Percentiles rank a stretch among this genome's conserved stretches.
phyloP scores from a whole-genome alignment of 805 yeast species.

The Phaffomyces antillensis region DNA sequence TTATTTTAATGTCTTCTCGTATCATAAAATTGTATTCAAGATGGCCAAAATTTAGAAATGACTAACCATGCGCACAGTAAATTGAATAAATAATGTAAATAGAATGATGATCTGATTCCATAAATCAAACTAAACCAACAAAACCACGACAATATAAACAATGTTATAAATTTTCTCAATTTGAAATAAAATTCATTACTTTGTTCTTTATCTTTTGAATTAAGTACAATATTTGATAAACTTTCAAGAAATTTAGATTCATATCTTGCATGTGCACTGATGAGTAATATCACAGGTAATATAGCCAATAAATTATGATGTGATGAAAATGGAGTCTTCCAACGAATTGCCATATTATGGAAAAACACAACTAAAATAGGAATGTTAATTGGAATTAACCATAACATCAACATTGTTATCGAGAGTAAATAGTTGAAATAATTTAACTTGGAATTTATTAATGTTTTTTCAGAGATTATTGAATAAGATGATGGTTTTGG shows the following conservation, averaged over 20 bases:
- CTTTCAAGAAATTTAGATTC: conserved; percentile 4
- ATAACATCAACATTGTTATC: conserved; percentile 57
- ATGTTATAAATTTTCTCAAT: conserved; percentile 17
- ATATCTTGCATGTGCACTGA: conserved; percentile 5
- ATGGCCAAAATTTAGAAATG: conserved; percentile 19
- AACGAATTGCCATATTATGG: conserved; percentile 66
- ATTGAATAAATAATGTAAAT: conserved; percentile 75
- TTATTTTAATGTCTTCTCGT: too few species aligned
- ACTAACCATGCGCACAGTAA: conserved; percentile 49
- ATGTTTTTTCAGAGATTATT: background rate
- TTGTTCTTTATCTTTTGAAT: conserved; percentile 5
- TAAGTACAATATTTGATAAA: conserved; percentile 22
- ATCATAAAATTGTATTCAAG: background rate
- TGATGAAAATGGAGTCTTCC: conserved; percentile 81
- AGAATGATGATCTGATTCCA: conserved; percentile 78
- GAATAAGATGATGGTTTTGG: background rate
- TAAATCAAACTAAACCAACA: conserved; percentile 57
- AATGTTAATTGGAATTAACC: conserved; percentile 72
- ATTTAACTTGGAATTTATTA: conserved; percentile 15
- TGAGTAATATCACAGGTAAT: conserved; percentile 57
- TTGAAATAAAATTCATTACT: background rate
- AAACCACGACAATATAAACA: conserved; percentile 40
- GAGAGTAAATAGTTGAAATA: conserved; percentile 56
- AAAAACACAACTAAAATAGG: conserved; percentile 78
- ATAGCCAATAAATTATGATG: conserved; percentile 80